Percentiles rank a stretch among this genome's conserved stretches.
Evolutionary conservation across 768 basidiomycete genomes (phyloP).

Genomic region (Leccinum arenicola): DNA sequence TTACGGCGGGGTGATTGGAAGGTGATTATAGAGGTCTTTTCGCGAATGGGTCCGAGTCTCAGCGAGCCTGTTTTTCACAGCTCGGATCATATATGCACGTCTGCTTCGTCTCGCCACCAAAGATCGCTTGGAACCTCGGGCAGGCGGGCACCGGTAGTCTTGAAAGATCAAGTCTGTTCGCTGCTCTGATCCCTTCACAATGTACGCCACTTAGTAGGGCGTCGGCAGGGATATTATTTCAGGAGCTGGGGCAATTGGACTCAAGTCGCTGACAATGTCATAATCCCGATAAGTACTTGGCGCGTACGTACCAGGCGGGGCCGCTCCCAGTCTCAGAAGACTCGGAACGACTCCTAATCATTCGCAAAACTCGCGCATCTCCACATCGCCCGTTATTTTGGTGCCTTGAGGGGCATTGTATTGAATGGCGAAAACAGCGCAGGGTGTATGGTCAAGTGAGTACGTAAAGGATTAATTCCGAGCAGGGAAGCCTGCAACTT

Average conservation of each 20-base stretch:
- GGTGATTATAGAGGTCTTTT: not conserved
- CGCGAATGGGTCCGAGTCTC: slow-evolving; percentile 1
- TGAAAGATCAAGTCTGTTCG: not conserved
- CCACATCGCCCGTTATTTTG: not conserved
- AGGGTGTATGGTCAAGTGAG: not conserved
- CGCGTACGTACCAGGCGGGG: not conserved
- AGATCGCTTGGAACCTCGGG: not conserved
- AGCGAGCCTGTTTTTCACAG: not conserved
- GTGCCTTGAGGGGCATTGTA: not conserved
- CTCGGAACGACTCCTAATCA: not conserved
- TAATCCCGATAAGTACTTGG: not conserved
- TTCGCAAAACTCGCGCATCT: not conserved
- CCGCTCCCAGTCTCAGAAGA: not conserved
- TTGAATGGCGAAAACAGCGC: slow-evolving; percentile 25
- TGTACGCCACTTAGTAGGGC: not conserved
- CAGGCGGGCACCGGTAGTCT: not conserved
- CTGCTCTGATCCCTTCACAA: not conserved
- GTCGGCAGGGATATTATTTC: not conserved
- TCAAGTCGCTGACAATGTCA: not conserved
- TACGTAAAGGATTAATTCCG: slow-evolving; percentile 9
- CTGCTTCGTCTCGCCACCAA: not conserved
- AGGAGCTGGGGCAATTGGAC: not conserved
- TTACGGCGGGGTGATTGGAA: not conserved
- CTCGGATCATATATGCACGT: not conserved
- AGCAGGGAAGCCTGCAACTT: not conserved